Percentiles rank a stretch among this genome's conserved stretches.
Conservation (phyloP, 306 rosid genomes). For the Sindora glabra region DNA sequence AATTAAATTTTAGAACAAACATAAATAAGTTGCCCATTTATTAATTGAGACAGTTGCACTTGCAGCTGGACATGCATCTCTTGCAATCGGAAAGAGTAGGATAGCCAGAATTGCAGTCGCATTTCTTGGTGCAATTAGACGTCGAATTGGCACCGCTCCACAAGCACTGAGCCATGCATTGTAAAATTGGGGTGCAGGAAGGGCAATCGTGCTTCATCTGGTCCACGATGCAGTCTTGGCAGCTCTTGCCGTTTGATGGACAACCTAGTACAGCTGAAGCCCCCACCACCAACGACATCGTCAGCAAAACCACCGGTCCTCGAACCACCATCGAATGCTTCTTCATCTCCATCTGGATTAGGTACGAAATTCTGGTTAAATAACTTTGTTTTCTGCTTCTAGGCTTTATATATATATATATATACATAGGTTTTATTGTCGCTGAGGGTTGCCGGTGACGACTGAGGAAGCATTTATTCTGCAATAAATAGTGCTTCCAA, state of each 20-base stretch:
- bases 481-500: too few relatives aligned
- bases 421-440: too few relatives aligned
- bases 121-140: constrained; percentile 37
- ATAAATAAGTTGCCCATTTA: too few relatives aligned
- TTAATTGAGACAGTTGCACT: constrained; percentile 74
- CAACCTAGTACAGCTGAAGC: constrained; percentile 33
- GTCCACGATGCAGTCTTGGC: constrained; percentile 45
- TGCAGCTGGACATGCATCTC: constrained; percentile 72
- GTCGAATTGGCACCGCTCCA: constrained; percentile 61
- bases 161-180: constrained; percentile 82
- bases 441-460: too few relatives aligned
- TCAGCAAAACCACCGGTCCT: constrained; percentile 13
- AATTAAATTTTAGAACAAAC: too few relatives aligned
- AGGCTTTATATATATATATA: too few relatives aligned
- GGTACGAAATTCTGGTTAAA: too few relatives aligned
- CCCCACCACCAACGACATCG: constrained; percentile 19
- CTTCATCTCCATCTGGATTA: too few relatives aligned
- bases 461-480: too few relatives aligned
- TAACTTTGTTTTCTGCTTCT: not conserved
- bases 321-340: constrained; percentile 1
- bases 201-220: constrained; percentile 63
- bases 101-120: constrained; percentile 33
- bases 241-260: constrained; percentile 30
- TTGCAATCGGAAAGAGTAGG: constrained; percentile 61
- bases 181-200: constrained; percentile 43